Evolutionary conservation across 345 rosid species (phyloP), one percentile per base, ranked within the genome.

Genomic region (Rhodamnia argentea): DNA sequence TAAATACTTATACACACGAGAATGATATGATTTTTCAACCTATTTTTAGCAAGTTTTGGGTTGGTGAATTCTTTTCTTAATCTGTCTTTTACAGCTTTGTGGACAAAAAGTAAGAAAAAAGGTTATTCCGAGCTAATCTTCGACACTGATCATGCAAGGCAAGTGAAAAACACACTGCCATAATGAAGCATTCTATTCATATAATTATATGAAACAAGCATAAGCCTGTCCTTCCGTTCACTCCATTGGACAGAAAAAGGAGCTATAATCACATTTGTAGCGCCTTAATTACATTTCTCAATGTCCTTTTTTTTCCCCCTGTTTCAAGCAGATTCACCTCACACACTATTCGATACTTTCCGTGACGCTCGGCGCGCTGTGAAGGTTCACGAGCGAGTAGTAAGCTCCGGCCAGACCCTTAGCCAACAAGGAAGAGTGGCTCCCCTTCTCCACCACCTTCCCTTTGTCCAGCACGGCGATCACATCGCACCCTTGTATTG

Each of bases 381-480:
- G 94, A 26, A 95, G 91, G 84, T 78, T 90, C 2, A 94, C 94
- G 87, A 95, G 88, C 14, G 98, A 95, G 89, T 86, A 91, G 78
- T 94, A 95, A 55, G 90, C 92, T 70, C 96, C 94, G 0, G 54
- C 84, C 11, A 91, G 87, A 1, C 96, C 95, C 44, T 87, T 90
- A 2, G 93, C 90, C 89, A 93, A 84, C 90, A 95, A 89, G 37
- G 92, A 90, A 0, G 91, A 88, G 83, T 95, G 97, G 50, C 92
- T 91, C 62, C 98, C 98, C 87, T 85, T 90, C 85, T 94, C 95
- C 26, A 93, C 94, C 27, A 95, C 90, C 42, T 32, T 88, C 2
- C 98, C 98, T 86, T 92, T 90, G 16, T 93, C 92, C 44, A 95
- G 24, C 84, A 93, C 97, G 0, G 92, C 92, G 64, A 93, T 94